Conservation (phyloP, 768 basidiomycete species). For the Suillus spraguei region DNA sequence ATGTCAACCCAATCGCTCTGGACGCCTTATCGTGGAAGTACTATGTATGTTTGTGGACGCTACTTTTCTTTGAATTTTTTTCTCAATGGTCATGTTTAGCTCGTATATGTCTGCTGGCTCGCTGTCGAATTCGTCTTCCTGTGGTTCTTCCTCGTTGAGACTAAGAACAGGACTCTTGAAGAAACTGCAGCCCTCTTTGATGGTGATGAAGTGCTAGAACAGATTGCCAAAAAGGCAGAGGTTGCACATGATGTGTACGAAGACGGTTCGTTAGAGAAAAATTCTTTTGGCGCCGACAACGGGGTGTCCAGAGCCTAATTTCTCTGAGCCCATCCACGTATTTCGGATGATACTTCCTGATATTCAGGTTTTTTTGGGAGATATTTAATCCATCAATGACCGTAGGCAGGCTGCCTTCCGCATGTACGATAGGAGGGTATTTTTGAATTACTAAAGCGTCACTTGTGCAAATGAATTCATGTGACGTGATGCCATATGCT, state of each 20-base stretch:
- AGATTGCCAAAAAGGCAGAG: conserved; percentile 33
- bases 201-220: conserved; percentile 54
- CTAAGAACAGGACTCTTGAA: conserved; percentile 72
- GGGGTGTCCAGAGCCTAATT: conserved; percentile 4
- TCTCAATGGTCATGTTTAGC: conserved; percentile 28
- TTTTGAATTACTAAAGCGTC: not conserved
- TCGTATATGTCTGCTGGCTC: conserved; percentile 76
- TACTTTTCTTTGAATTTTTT: not conserved
- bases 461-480: not conserved
- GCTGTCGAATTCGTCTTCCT: conserved; percentile 64
- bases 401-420: conserved; percentile 3
- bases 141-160: conserved; percentile 72
- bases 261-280: conserved; percentile 26
- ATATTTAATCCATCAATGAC: conserved; percentile 8
- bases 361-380: not conserved
- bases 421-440: conserved; percentile 10
- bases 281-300: conserved; percentile 9
- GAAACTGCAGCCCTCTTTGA: conserved; percentile 85
- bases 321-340: not conserved
- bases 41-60: conserved; percentile 47
- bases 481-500: not conserved
- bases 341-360: not conserved
- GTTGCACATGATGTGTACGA: conserved; percentile 18
- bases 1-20: conserved; percentile 82
- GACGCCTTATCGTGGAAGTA: conserved; percentile 71